Evolutionary conservation across 345 rosid genomes (phyloP).

Genomic region (Aquilaria sinensis): DNA sequence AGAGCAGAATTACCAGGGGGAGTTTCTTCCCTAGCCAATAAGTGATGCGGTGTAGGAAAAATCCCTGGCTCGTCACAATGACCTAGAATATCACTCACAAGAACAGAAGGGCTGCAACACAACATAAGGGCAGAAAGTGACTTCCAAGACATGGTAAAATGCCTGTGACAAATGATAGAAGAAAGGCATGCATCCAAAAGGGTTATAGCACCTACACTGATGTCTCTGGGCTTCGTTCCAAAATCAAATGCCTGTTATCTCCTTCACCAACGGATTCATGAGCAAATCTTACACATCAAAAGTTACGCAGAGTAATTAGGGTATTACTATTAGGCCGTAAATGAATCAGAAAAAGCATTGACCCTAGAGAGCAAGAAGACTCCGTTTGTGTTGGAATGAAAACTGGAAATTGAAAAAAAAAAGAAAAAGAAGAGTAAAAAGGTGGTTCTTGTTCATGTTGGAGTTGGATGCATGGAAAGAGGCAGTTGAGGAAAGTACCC

Average conservation of each 20-base stretch:
- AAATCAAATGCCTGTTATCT: slow-evolving; percentile 43
- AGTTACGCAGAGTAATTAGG: not conserved
- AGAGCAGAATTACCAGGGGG: slow-evolving; percentile 30
- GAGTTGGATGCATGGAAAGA: not conserved
- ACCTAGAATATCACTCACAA: slow-evolving; percentile 59
- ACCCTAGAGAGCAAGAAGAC: too few species aligned
- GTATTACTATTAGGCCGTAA: too few species aligned
- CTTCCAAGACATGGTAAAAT: not conserved
- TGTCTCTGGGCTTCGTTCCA: slow-evolving; percentile 57
- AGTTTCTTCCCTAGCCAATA: slow-evolving; percentile 45
- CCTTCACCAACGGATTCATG: slow-evolving; percentile 71
- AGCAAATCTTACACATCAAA: slow-evolving; percentile 37
- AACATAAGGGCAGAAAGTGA: slow-evolving; percentile 10
- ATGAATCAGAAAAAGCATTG: too few species aligned
- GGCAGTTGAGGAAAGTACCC: slow-evolving; percentile 29
- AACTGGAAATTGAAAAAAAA: too few species aligned
- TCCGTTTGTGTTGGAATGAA: too few species aligned
- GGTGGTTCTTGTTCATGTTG: not conserved
- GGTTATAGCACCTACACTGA: slow-evolving; percentile 36
- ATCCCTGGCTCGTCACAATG: slow-evolving; percentile 42
- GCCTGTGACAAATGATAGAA: not conserved
- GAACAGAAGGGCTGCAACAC: slow-evolving; percentile 57
- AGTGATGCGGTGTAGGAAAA: slow-evolving; percentile 25
- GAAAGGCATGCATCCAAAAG: not conserved
- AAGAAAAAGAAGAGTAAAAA: not conserved